A percentile compares a stretch with the other conserved stretches of the same genome.
These are phyloP conservation scores for Pinus tabuliformis DNA, from an alignment of 75 land plant genomes.

Conservation along the genomic window DNA sequence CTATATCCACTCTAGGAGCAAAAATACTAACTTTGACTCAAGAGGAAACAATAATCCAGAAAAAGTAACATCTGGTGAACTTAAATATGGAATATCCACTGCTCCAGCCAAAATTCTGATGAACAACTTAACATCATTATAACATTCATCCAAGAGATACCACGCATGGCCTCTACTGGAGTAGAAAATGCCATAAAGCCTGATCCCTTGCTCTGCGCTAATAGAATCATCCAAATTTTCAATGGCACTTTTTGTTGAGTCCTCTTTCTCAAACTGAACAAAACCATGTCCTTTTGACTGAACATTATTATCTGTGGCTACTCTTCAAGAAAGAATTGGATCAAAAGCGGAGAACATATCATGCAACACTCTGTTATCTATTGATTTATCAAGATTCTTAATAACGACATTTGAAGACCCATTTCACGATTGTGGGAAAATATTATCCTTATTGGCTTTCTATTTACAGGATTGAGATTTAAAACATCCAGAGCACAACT, in stretches of 20 bases:
- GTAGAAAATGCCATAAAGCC: constrained; percentile 80
- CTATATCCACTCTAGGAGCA: no score
- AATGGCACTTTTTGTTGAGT: constrained; percentile 65
- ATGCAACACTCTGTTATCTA: constrained; percentile 56
- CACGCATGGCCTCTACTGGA: constrained; percentile 59
- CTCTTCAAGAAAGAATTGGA: constrained; percentile 69
- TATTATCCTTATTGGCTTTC: constrained; percentile 69
- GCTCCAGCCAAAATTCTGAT: no score
- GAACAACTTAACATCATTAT: no score
- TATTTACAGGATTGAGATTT: constrained; percentile 40
- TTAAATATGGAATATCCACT: no score
- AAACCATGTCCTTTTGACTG: constrained; percentile 76
- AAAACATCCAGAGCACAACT: constrained; percentile 28
- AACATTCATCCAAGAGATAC: constrained; percentile 17
- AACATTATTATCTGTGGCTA: constrained; percentile 53
- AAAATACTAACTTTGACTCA: no score
- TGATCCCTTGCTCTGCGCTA: constrained; percentile 67
- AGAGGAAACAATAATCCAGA: no score
- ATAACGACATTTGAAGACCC: not conserved
- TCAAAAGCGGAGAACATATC: constrained; percentile 68
- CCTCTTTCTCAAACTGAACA: constrained; percentile 77
- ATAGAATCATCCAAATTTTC: constrained; percentile 58
- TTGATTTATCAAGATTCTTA: constrained; percentile 53
- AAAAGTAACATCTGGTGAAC: no score
- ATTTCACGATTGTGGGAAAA: constrained; percentile 25